Conservation (phyloP, 1,284 basidiomycete species). For the Coriolopsis trogii region DNA sequence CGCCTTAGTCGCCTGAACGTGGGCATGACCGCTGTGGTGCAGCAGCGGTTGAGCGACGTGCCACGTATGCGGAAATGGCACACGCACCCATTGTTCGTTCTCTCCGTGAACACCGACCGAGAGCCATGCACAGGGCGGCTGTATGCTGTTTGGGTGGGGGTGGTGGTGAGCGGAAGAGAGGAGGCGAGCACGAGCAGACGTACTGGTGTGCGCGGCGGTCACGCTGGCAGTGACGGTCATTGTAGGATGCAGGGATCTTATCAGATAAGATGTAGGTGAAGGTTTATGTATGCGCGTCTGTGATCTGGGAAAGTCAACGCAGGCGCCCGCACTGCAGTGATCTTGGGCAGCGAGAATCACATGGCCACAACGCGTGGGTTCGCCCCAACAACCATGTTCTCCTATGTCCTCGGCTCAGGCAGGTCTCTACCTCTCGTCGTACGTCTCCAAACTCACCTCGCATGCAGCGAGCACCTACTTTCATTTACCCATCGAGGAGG, state of each 20-base stretch:
- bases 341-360: constrained; percentile 27
- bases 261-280: constrained; percentile 15
- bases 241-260: constrained; percentile 10
- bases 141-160: neutral
- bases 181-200: neutral
- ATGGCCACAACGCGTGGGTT: constrained; percentile 27
- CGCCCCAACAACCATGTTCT: constrained; percentile 50
- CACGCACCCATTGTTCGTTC: neutral
- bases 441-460: neutral
- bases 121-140: neutral
- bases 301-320: no score
- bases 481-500: constrained; percentile 61
- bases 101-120: no score
- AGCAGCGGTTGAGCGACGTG: no score
- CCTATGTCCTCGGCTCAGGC: constrained; percentile 59
- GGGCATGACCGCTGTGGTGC: no score
- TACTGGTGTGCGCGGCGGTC: neutral
- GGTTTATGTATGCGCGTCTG: constrained; percentile 6
- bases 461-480: constrained; percentile 57
- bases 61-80: neutral
- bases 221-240: constrained; percentile 9
- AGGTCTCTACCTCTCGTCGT: constrained; percentile 15
- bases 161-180: neutral
- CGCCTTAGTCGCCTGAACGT: no score
- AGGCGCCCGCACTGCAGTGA: no score